Percentiles rank a stretch among this genome's conserved stretches.
Evolutionary conservation across 2,329 filamentous ascomycete genomes (phyloP).

Genomic region (Exophiala sideris): DNA sequence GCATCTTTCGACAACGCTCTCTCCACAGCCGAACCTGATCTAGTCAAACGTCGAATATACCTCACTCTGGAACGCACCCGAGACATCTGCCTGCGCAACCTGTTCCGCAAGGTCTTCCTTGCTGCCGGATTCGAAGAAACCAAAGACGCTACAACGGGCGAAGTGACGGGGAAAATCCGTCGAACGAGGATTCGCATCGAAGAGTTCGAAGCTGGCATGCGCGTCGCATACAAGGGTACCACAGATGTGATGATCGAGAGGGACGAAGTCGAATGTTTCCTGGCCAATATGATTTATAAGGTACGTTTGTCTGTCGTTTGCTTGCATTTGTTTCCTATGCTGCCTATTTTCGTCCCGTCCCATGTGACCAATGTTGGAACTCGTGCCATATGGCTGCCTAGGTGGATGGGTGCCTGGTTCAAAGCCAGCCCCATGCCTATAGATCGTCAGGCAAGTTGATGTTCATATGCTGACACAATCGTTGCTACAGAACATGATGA

Average conservation of each 20-base stretch:
- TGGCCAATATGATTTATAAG: conserved; percentile 99
- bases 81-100: conserved; percentile 86
- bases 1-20: conserved; percentile 80
- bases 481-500: conserved; percentile 75
- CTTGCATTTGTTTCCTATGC: neutral
- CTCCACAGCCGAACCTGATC: conserved; percentile 79
- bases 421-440: neutral
- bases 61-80: conserved; percentile 88
- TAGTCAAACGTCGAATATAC: conserved; percentile 90
- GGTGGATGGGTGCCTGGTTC: conserved; percentile 10
- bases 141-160: conserved; percentile 60
- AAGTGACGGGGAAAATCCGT: conserved; percentile 44
- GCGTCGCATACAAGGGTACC: conserved; percentile 58
- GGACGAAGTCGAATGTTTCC: conserved; percentile 91
- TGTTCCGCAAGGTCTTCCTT: conserved; percentile 87
- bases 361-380: neutral
- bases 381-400: conserved; percentile 13
- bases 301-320: conserved; percentile 47
- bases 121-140: conserved; percentile 75
- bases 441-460: conserved; percentile 14
- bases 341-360: conserved; percentile 15
- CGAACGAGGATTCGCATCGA: conserved; percentile 74
- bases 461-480: conserved; percentile 9
- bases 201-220: conserved; percentile 82
- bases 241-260: conserved; percentile 64